These are phyloP conservation scores for Hymenoscyphus linearis DNA, from an alignment of 2,329 filamentous ascomycete genomes.

Conservation along the genomic window DNA sequence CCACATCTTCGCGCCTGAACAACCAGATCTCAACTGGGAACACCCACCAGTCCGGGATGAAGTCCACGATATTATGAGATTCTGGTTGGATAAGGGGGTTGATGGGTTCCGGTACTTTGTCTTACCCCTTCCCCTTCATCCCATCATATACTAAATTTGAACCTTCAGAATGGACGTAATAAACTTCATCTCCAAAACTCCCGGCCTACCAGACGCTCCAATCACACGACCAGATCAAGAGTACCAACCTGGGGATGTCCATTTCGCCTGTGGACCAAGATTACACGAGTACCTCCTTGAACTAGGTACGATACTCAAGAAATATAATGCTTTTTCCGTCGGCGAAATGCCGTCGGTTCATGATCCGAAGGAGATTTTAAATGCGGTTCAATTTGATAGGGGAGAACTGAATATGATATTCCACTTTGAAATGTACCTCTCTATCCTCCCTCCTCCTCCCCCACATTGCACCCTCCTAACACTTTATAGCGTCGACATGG, in stretches of 20 bases:
- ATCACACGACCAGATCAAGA: slow-evolving; percentile 36
- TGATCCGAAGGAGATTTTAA: slow-evolving; percentile 44
- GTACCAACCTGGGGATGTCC: slow-evolving; percentile 46
- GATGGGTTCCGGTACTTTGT: slow-evolving; percentile 42
- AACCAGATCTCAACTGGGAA: slow-evolving; percentile 77
- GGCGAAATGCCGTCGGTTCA: slow-evolving; percentile 44
- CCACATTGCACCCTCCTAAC: slow-evolving; percentile 6
- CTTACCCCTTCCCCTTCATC: background rate
- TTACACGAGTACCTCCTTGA: slow-evolving; percentile 48
- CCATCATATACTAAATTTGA: background rate
- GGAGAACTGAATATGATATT: slow-evolving; percentile 68
- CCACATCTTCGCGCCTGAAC: slow-evolving; percentile 60
- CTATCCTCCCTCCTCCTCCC: slow-evolving; percentile 18
- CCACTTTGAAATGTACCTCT: slow-evolving; percentile 56
- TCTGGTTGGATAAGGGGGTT: slow-evolving; percentile 64
- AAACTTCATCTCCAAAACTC: slow-evolving; percentile 60
- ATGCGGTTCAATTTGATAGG: slow-evolving; percentile 49
- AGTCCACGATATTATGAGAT: slow-evolving; percentile 64
- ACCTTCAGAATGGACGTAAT: slow-evolving; percentile 56
- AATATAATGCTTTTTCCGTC: slow-evolving; percentile 47
- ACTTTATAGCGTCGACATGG: slow-evolving; percentile 41
- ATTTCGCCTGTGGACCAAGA: slow-evolving; percentile 52
- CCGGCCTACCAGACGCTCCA: slow-evolving; percentile 49
- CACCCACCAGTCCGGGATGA: slow-evolving; percentile 59
- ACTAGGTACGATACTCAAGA: slow-evolving; percentile 41